Percentiles rank a stretch among this genome's conserved stretches.
These are phyloP conservation scores for Aristolochia fimbriata DNA, from an alignment of 164 flowering plant species.

Conservation along the genomic window DNA sequence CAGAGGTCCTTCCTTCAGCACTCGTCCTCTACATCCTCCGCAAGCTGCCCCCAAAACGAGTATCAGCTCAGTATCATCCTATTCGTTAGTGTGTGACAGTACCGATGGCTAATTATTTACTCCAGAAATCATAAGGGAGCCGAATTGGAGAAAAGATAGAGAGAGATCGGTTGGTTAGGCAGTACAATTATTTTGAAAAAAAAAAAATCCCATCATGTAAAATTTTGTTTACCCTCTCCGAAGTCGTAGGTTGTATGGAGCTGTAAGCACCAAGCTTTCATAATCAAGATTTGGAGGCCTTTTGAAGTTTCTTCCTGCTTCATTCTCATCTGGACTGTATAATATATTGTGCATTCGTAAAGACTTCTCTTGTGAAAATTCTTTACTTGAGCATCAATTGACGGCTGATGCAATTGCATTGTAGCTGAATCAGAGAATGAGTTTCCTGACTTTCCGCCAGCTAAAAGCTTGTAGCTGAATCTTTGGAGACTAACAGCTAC, in stretches of 20 bases:
- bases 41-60: slow-evolving; percentile 83
- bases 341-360: too few species aligned
- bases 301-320: too few species aligned
- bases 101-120: neutral
- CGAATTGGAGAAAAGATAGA: neutral
- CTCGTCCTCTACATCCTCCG: slow-evolving; percentile 86
- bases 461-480: too few species aligned
- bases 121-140: neutral
- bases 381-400: too few species aligned
- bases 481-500: too few species aligned
- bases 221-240: neutral
- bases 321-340: too few species aligned
- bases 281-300: too few species aligned
- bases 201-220: neutral
- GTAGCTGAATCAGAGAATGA: too few species aligned
- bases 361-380: too few species aligned
- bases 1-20: slow-evolving; percentile 88
- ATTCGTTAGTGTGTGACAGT: slow-evolving; percentile 26
- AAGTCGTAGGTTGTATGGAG: neutral
- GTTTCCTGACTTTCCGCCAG: too few species aligned
- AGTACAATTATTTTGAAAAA: neutral
- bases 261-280: too few species aligned
- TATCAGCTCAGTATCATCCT: slow-evolving; percentile 87
- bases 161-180: neutral
- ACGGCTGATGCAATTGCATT: too few species aligned